A percentile compares a stretch with the other conserved stretches of the same genome.
These are phyloP conservation scores for Penicillium sp. DNA, from an alignment of 2,329 filamentous ascomycete species.

Conservation along the genomic window DNA sequence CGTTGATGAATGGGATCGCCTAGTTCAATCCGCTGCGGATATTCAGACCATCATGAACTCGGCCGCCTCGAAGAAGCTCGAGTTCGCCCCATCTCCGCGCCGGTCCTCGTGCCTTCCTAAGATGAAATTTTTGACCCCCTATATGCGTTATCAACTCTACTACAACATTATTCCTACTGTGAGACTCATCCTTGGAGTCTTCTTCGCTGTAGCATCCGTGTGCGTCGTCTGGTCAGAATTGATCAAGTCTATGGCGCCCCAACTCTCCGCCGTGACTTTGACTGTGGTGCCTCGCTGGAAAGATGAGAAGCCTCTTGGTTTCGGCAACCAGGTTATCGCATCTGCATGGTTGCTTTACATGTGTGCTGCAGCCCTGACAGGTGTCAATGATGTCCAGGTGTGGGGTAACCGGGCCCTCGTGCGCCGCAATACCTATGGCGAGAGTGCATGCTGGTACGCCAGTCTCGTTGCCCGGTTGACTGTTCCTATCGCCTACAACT, in stretches of 20 bases:
- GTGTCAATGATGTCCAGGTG: constrained; percentile 90
- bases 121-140: constrained; percentile 68
- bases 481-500: constrained; percentile 93
- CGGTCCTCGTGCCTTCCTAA: constrained; percentile 55
- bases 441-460: constrained; percentile 94
- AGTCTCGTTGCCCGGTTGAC: constrained; percentile 89
- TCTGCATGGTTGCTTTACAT: constrained; percentile 93
- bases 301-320: constrained; percentile 72
- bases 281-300: constrained; percentile 65
- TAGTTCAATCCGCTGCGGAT: constrained; percentile 71
- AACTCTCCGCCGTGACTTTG: constrained; percentile 67
- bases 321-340: constrained; percentile 80
- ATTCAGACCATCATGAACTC: constrained; percentile 83
- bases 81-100: constrained; percentile 63
- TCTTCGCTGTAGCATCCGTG: constrained; percentile 72
- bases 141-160: constrained; percentile 75
- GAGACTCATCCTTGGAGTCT: constrained; percentile 61
- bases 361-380: constrained; percentile 82
- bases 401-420: constrained; percentile 94
- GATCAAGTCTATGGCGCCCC: constrained; percentile 75
- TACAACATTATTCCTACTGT: constrained; percentile 69
- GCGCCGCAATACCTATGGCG: constrained; percentile 83
- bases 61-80: constrained; percentile 72
- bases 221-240: constrained; percentile 93
- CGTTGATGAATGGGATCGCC: constrained; percentile 76